phyloP scores from a whole-genome alignment of 2,329 filamentous ascomycete genomes.

The Colletotrichum cereale region DNA sequence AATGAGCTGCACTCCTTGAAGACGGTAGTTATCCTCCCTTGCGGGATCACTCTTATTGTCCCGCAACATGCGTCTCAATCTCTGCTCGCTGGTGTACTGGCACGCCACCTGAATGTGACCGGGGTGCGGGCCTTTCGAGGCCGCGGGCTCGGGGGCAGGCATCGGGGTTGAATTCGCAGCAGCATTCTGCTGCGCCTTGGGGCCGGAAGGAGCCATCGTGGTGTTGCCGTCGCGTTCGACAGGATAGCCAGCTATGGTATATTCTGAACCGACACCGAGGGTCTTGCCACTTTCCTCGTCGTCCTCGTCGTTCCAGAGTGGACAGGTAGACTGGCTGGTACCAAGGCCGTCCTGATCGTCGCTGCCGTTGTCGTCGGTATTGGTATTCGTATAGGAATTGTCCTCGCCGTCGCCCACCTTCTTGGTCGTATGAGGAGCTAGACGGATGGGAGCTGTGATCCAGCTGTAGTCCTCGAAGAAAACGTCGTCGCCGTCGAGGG shows the following conservation, averaged over 20 bases:
- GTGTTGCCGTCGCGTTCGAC: conserved; percentile 5
- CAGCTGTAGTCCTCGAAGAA: conserved; percentile 15
- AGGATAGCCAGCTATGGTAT: background rate
- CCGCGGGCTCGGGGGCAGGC: conserved; percentile 11
- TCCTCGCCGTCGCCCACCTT: background rate
- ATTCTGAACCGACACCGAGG: background rate
- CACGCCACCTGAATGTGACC: conserved; percentile 64
- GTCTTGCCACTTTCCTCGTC: background rate
- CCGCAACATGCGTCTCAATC: conserved; percentile 79
- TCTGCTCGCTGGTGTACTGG: conserved; percentile 86
- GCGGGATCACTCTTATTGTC: conserved; percentile 79
- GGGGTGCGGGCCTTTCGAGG: conserved; percentile 56
- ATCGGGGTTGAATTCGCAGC: conserved; percentile 19
- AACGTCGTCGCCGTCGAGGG: conserved; percentile 17
- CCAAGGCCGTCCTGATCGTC: background rate
- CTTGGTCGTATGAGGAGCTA: background rate
- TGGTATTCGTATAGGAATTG: background rate
- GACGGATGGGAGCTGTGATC: background rate
- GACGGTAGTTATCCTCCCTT: conserved; percentile 82
- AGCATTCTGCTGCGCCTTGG: conserved; percentile 37
- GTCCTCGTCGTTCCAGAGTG: background rate
- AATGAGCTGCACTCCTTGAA: conserved; percentile 91
- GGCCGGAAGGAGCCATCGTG: conserved; percentile 36
- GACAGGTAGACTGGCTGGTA: background rate
- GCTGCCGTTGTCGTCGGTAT: background rate